phyloP scores from a whole-genome alignment of 2,329 filamentous ascomycete genomes.

The Orbilia brochopaga region DNA sequence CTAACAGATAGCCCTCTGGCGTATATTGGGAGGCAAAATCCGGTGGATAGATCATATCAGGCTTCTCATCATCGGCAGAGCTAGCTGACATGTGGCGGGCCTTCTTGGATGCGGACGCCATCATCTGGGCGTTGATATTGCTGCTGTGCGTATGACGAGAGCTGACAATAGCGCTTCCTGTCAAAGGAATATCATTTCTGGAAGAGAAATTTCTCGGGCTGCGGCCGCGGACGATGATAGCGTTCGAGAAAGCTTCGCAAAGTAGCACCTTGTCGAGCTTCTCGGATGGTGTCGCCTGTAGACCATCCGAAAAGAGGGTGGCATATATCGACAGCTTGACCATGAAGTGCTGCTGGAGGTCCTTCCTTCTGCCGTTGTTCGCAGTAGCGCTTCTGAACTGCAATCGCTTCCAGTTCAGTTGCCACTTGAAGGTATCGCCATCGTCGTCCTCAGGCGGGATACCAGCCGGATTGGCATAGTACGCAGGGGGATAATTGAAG shows the following conservation, averaged over 20 bases:
- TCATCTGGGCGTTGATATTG: slow-evolving; percentile 36
- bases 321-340: slow-evolving; percentile 84
- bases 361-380: slow-evolving; percentile 92
- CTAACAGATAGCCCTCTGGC: slow-evolving; percentile 26
- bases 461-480: slow-evolving; percentile 60
- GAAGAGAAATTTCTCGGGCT: slow-evolving; percentile 95
- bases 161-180: slow-evolving; percentile 61
- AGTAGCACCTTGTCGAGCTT: slow-evolving; percentile 70
- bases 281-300: slow-evolving; percentile 69
- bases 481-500: slow-evolving; percentile 69
- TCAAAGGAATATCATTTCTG: slow-evolving; percentile 86
- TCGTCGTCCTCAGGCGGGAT: slow-evolving; percentile 68
- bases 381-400: slow-evolving; percentile 95
- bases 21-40: slow-evolving; percentile 29
- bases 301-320: slow-evolving; percentile 63
- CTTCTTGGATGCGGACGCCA: slow-evolving; percentile 40
- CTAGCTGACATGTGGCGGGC: slow-evolving; percentile 46
- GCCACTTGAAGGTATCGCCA: slow-evolving; percentile 85
- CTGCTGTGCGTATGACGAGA: slow-evolving; percentile 41
- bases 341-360: slow-evolving; percentile 94
- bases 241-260: slow-evolving; percentile 82
- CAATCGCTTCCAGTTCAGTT: slow-evolving; percentile 89
- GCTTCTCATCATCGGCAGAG: slow-evolving; percentile 32
- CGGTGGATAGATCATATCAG: slow-evolving; percentile 31
- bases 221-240: slow-evolving; percentile 89